Evolutionary conservation across 2,329 filamentous ascomycete species (phyloP).

Genomic region (Claviceps humidiphila): DNA sequence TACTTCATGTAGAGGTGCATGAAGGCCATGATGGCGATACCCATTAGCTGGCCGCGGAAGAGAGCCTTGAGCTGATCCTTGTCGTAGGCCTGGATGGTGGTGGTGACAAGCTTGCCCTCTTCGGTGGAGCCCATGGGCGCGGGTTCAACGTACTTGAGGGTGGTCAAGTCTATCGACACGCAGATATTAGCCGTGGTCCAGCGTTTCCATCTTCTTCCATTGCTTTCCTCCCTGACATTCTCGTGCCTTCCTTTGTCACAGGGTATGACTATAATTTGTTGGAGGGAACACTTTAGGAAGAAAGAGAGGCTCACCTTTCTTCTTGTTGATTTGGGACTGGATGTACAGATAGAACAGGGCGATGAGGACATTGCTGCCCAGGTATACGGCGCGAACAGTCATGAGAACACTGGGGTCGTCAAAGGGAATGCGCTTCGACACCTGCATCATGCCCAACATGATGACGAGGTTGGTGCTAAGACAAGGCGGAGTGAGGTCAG

Average conservation of each 20-base stretch:
- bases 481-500: conserved; percentile 10
- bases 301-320: conserved; percentile 64
- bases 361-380: conserved; percentile 66
- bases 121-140: conserved; percentile 85
- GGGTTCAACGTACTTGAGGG: conserved; percentile 96
- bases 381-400: conserved; percentile 40
- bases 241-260: background rate
- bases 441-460: conserved; percentile 97
- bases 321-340: conserved; percentile 76
- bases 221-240: background rate
- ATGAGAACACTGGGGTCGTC: conserved; percentile 60
- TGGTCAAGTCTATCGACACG: conserved; percentile 63
- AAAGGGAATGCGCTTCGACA: conserved; percentile 89
- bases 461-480: conserved; percentile 79
- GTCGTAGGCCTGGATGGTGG: conserved; percentile 93
- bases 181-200: background rate
- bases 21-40: conserved; percentile 92
- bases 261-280: background rate
- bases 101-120: conserved; percentile 91
- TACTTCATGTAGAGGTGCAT: conserved; percentile 99
- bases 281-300: background rate
- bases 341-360: conserved; percentile 74
- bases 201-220: background rate
- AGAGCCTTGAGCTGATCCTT: conserved; percentile 67
- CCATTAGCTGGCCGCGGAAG: conserved; percentile 89